phyloP scores from a whole-genome alignment of 1,284 basidiomycete species.

The Meripilus lineatus region DNA sequence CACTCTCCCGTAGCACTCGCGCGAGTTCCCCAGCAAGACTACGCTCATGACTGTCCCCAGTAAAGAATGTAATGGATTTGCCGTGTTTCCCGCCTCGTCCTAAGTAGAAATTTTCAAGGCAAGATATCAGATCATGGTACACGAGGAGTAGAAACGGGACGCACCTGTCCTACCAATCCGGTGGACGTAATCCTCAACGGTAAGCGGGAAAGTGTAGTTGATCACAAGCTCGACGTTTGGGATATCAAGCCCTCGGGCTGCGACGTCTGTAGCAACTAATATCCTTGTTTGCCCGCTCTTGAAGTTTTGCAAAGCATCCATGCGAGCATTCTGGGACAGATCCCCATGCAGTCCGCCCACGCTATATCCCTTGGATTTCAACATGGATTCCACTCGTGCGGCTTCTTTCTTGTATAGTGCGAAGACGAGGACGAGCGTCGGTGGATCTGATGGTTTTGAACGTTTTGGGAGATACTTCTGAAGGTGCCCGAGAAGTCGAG shows the following conservation, averaged over 20 bases:
- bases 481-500: conserved; percentile 65
- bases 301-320: conserved; percentile 87
- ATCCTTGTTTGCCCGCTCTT: conserved; percentile 82
- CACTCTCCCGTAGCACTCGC: conserved; percentile 86
- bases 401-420: conserved; percentile 99
- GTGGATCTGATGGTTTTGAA: conserved; percentile 38
- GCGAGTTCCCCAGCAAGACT: conserved; percentile 94
- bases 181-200: conserved; percentile 95
- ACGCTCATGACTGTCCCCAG: conserved; percentile 81
- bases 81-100: conserved; percentile 90
- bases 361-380: conserved; percentile 75
- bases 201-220: conserved; percentile 97
- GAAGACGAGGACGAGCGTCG: conserved; percentile 88
- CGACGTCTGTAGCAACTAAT: conserved; percentile 97
- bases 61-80: conserved; percentile 96
- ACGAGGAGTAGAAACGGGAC: conserved; percentile 4
- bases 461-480: conserved; percentile 62
- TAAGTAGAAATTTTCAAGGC: conserved; percentile 23
- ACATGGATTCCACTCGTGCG: conserved; percentile 79
- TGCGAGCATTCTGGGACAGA: conserved; percentile 82
- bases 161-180: conserved; percentile 90
- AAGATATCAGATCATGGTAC: conserved; percentile 3
- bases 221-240: conserved; percentile 91
- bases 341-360: conserved; percentile 94
- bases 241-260: conserved; percentile 95